Evolutionary conservation across 306 rosid genomes (phyloP), one percentile per base, ranked within the genome.

Genomic region (Adenanthera pavonina): DNA sequence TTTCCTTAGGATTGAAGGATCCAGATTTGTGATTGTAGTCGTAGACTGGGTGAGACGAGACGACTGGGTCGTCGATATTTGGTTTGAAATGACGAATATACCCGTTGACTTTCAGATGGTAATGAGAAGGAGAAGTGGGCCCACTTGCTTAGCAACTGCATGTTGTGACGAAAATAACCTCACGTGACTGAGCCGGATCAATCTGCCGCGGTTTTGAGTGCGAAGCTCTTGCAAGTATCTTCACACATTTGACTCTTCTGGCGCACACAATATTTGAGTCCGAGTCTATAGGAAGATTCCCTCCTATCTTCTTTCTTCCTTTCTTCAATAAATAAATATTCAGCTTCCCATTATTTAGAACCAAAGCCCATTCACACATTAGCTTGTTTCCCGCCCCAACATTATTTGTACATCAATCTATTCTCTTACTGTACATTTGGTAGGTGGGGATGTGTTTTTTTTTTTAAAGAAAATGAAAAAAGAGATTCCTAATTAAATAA

Each of bases 41-140:
- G 8, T 11, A 35, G 52, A 33, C 43, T 61, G 5, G 8, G 8
- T 20, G 43, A 33, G 43, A 0, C 3, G 43, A 72, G 43, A 0
- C 5, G 43, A 72, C 62, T 6, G 11, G 7, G 48, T 49, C 43
- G 65, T 34, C 36, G 33, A 16, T 7, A 0, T 17, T 70, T 1
- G 34, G 3, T 43, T 0, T 0, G 12, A 59, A 85, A 87, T 78
- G 84, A 80, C 84, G 6, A 46, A 2, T 38, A 57, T 64, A 69
- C 85, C 81, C 83, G n/a, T 86, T 77, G 88, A 82, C 87, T 44
- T 64, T 69, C 10, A 34, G 11, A 1, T 0, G 7, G n/a, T 33
- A 74, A 78, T 17, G 56, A 68, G 35, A 51, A 57, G 11, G 20
- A 61, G 16, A 19, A 9, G 16, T 47, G 79, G 81, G 54, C 43